A percentile compares a stretch with the other conserved stretches of the same genome.
phyloP scores from a whole-genome alignment of 768 basidiomycete species.

The Cystobasidiopsis lactophilus region DNA sequence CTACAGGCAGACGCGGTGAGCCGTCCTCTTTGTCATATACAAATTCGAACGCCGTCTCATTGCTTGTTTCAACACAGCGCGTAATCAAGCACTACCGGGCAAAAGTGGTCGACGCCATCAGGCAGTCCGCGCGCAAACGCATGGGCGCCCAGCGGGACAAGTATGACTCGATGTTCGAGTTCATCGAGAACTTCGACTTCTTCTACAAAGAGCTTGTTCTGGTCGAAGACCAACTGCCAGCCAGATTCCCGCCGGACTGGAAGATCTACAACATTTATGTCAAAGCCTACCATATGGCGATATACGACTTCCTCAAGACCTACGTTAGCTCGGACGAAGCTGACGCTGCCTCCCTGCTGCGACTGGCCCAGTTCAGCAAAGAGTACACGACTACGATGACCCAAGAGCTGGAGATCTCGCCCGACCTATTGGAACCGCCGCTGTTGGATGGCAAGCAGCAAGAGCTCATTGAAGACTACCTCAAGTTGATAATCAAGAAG shows the following conservation, averaged over 20 bases:
- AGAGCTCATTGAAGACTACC: constrained; percentile 79
- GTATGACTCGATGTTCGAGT: constrained; percentile 42
- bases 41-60: constrained; percentile 48
- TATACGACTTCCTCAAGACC: constrained; percentile 49
- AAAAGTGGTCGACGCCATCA: constrained; percentile 60
- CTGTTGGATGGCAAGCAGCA: constrained; percentile 91
- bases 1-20: constrained; percentile 12
- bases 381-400: constrained; percentile 79
- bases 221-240: constrained; percentile 71
- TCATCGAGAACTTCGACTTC: constrained; percentile 59
- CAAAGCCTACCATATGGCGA: constrained; percentile 68
- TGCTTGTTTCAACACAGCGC: constrained; percentile 77
- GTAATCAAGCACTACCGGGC: constrained; percentile 86
- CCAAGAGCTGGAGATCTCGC: constrained; percentile 63
- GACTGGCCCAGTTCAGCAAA: constrained; percentile 81
- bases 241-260: constrained; percentile 78
- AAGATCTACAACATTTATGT: constrained; percentile 65
- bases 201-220: constrained; percentile 84
- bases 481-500: constrained; percentile 74
- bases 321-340: constrained; percentile 42
- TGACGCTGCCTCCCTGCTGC: constrained; percentile 68
- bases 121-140: constrained; percentile 19
- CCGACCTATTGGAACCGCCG: constrained; percentile 63
- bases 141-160: constrained; percentile 13
- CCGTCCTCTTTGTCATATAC: not conserved